Base-by-base conservation (phyloP, 331 rosid genomes). In the Stylosanthes scabra region DNA sequence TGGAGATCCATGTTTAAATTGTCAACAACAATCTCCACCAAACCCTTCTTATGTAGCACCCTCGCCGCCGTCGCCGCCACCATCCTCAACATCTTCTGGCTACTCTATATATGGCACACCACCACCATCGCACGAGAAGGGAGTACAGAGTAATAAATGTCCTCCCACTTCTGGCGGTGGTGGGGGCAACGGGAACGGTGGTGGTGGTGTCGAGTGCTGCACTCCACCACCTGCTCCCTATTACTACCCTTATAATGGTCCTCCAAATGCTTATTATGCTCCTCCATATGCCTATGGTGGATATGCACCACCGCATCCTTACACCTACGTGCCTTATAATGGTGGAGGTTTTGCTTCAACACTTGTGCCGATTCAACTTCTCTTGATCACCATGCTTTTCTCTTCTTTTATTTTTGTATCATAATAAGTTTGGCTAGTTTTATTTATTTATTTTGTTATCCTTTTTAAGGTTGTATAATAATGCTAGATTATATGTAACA, bases 301-400 rank as follows among this genome's bases (percentile, higher is more conserved):
- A 11, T 47, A 42, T 2, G n/a, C 31, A 13, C 37, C 37, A 2
- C 37, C 83, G 37, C 46, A 45, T 51, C 59, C 83, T 27, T 81
- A 74, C 61, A 81, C 71, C 1, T 84, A 81, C 51, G 84, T 82
- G 73, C 96, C 96, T 68, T 81, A 80, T 77, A 77, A 39, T 45
- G 52, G 5, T 31, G 2, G n/a, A 42, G 79, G 41, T 16, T 70
- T 75, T 16, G 74, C 80, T 55, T 49, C 79, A 44, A 60, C 62
- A 46, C 37, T 70, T 16, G 75, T 12, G 12, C 12, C 81, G 8
- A 45, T 79, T 75, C 71, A 63, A 61, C 51, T 60, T 31, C 16
- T 80, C 2, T 10, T 67, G n/a, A n/a, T 81, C 37, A 31, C 5
- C 71, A 8, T 85, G 16, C 15, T 11, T 16, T 59, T 56, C 14